These are phyloP conservation scores for Rauvolfia tetraphylla DNA, from an alignment of 257 asterid genomes.

Conservation along the genomic window DNA sequence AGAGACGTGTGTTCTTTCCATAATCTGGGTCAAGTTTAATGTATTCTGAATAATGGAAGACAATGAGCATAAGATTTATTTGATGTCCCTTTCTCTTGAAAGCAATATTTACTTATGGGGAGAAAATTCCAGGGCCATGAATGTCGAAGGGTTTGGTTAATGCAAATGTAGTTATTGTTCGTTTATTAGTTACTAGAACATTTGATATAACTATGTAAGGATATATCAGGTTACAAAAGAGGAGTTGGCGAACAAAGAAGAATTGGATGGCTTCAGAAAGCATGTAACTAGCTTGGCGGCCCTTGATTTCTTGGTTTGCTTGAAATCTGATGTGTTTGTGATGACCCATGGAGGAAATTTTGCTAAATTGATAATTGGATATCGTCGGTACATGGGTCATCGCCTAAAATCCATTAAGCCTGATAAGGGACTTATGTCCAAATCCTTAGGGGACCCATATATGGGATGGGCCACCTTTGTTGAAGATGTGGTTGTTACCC, in stretches of 20 bases:
- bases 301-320: conserved; percentile 94
- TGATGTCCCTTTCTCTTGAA: neutral
- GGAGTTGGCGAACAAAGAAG: conserved; percentile 75
- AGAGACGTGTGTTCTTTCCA: neutral
- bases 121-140: neutral
- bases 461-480: conserved; percentile 98
- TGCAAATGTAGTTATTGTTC: neutral
- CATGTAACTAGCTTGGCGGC: conserved; percentile 98
- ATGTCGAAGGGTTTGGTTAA: neutral
- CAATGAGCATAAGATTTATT: neutral
- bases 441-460: conserved; percentile 97
- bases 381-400: conserved; percentile 90
- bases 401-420: conserved; percentile 88
- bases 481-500: conserved; percentile 80
- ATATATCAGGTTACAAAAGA: conserved; percentile 81
- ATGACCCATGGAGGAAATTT: conserved; percentile 99
- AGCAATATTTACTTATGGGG: neutral
- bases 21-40: neutral
- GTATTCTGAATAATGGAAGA: neutral
- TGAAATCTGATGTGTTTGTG: conserved; percentile 92
- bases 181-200: neutral
- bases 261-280: conserved; percentile 82
- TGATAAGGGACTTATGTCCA: conserved; percentile 94
- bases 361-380: conserved; percentile 85
- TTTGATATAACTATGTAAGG: conserved; percentile 7